Conservation (phyloP, 495 filamentous ascomycete genomes). For the Tuber melanosporum region DNA sequence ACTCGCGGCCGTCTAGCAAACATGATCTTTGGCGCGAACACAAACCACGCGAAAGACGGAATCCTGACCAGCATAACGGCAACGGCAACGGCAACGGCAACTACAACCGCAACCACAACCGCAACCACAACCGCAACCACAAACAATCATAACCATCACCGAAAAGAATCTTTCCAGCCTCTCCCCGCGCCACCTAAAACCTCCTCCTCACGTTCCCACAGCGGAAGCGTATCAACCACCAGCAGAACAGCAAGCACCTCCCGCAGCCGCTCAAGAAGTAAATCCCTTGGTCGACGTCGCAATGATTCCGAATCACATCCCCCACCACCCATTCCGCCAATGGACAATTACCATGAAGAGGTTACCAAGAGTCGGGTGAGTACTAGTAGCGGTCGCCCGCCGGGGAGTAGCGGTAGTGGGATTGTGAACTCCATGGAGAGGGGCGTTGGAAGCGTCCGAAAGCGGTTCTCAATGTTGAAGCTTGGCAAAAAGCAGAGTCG, state of each 20-base stretch:
- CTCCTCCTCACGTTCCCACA: slow-evolving; percentile 5
- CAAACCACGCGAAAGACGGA: slow-evolving; percentile 28
- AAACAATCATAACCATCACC: not conserved
- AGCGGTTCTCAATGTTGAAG: slow-evolving; percentile 62
- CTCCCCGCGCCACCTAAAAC: slow-evolving; percentile 7
- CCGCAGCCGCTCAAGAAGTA: slow-evolving; percentile 28
- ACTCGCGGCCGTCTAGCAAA: slow-evolving; percentile 28
- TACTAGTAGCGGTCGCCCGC: slow-evolving; percentile 30
- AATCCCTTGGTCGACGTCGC: slow-evolving; percentile 21
- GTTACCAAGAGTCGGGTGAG: slow-evolving; percentile 16
- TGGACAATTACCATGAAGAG: slow-evolving; percentile 16
- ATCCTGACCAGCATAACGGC: slow-evolving; percentile 34
- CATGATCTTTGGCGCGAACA: slow-evolving; percentile 40
- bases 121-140: not conserved
- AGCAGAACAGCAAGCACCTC: slow-evolving; percentile 26
- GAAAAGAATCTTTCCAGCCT: slow-evolving; percentile 4
- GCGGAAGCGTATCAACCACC: slow-evolving; percentile 24
- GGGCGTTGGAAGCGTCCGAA: slow-evolving; percentile 57
- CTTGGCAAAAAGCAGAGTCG: slow-evolving; percentile 61
- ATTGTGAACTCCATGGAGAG: slow-evolving; percentile 42
- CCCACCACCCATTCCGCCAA: not conserved
- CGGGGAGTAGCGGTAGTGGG: slow-evolving; percentile 35
- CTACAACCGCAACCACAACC: slow-evolving; percentile 16
- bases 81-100: slow-evolving; percentile 30
- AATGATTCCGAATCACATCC: not conserved